These are phyloP conservation scores for Aspergillus tanneri DNA, from an alignment of 2,329 filamentous ascomycete genomes.

Conservation along the genomic window DNA sequence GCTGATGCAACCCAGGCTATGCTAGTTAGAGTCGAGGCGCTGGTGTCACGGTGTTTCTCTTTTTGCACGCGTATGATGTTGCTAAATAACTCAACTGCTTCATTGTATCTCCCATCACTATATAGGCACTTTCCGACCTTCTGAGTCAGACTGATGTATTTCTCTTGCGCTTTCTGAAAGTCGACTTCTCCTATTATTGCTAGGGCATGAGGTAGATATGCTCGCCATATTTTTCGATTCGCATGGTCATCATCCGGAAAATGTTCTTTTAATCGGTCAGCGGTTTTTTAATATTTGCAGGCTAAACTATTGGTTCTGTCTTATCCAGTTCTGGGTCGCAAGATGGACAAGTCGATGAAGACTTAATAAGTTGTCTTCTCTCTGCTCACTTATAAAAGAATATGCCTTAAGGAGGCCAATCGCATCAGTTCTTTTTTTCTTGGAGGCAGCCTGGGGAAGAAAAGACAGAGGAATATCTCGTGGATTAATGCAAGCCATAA, in stretches of 20 bases:
- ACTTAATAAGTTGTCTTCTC: constrained; percentile 8
- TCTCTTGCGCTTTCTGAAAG: not conserved
- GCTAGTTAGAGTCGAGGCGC: no score
- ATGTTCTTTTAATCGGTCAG: not conserved
- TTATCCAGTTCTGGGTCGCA: constrained; percentile 35
- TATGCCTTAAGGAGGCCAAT: constrained; percentile 35
- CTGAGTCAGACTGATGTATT: not conserved
- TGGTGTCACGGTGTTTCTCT: no score
- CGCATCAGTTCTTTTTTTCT: no score
- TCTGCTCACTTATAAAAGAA: constrained; percentile 26
- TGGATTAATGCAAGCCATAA: constrained; percentile 24
- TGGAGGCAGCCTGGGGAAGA: no score
- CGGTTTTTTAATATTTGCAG: constrained; percentile 18
- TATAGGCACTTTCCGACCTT: not conserved
- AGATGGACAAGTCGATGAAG: constrained; percentile 39
- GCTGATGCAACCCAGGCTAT: no score
- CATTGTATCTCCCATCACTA: not conserved
- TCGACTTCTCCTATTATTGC: not conserved
- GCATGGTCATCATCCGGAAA: constrained; percentile 13
- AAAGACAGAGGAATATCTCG: constrained; percentile 37
- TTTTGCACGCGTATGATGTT: no score
- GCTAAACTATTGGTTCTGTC: constrained; percentile 9
- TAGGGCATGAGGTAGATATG: constrained; percentile 35
- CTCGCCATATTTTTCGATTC: constrained; percentile 25
- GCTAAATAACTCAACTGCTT: no score